Evolutionary conservation across 2,329 filamentous ascomycete genomes (phyloP).

Genomic region (Bipolaris gigantea): DNA sequence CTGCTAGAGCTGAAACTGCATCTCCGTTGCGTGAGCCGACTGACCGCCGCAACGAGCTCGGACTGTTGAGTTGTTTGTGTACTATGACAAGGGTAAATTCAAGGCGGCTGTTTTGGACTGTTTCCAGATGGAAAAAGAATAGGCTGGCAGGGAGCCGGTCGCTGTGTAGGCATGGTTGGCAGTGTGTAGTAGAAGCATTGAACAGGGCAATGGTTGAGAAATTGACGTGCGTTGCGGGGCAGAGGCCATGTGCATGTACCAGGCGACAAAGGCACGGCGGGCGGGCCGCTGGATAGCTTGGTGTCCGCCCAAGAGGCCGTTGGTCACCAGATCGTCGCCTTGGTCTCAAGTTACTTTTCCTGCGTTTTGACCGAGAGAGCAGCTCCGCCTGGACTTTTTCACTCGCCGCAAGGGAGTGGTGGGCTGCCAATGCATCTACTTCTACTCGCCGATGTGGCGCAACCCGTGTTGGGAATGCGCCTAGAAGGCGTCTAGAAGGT

Average conservation of each 20-base stretch:
- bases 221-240: background rate
- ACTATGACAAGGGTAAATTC: background rate
- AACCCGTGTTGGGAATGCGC: background rate
- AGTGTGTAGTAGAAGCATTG: background rate
- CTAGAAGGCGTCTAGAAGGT: background rate
- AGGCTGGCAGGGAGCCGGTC: background rate
- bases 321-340: background rate
- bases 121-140: background rate
- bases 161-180: background rate
- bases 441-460: background rate
- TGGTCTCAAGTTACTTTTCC: background rate
- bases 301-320: background rate
- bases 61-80: background rate
- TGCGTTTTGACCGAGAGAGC: background rate
- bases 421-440: background rate
- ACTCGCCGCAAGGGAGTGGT: background rate
- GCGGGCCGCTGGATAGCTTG: background rate
- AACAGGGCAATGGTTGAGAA: background rate
- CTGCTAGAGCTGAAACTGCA: background rate
- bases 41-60: background rate
- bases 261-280: background rate
- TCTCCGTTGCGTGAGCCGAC: background rate
- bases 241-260: background rate
- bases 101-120: background rate
- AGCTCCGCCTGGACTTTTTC: background rate